Conservation (phyloP, 2,329 filamentous ascomycete species). For the Cercospora citrullina region DNA sequence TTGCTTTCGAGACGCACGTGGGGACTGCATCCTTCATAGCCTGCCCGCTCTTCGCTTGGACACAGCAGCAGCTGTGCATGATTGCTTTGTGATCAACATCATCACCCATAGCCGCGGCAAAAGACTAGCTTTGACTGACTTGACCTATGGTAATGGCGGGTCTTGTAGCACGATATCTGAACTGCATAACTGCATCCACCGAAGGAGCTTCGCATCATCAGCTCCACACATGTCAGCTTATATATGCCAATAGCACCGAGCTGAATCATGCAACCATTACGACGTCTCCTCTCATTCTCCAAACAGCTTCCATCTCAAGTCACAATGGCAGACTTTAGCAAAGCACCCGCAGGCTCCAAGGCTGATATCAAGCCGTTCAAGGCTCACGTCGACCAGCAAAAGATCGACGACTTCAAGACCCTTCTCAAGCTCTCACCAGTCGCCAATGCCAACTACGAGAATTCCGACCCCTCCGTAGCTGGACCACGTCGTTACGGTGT, state of each 20-base stretch:
- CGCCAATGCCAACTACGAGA: conserved; percentile 53
- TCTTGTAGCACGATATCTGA: background rate
- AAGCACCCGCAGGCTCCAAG: conserved; percentile 41
- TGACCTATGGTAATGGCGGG: background rate
- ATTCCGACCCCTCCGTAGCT: conserved; percentile 32
- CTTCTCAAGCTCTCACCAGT: conserved; percentile 52
- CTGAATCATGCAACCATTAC: conserved; percentile 21
- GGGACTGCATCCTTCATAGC: background rate
- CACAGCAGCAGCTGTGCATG: background rate
- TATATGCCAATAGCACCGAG: background rate
- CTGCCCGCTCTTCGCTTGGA: background rate
- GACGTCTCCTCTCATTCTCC: conserved; percentile 22
- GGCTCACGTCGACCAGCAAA: conserved; percentile 45
- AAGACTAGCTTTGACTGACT: background rate
- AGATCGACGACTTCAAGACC: conserved; percentile 49
- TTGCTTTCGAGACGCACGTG: background rate
- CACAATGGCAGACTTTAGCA: conserved; percentile 25
- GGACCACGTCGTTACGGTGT: conserved; percentile 46
- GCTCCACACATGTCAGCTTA: conserved; percentile 4
- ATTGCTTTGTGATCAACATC: background rate
- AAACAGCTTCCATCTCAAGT: conserved; percentile 16
- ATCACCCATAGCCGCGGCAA: conserved; percentile 1
- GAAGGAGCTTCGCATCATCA: background rate
- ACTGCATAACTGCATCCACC: background rate
- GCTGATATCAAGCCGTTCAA: conserved; percentile 47